phyloP scores from a whole-genome alignment of 2,329 filamentous ascomycete genomes.

The Talaromyces sp. region DNA sequence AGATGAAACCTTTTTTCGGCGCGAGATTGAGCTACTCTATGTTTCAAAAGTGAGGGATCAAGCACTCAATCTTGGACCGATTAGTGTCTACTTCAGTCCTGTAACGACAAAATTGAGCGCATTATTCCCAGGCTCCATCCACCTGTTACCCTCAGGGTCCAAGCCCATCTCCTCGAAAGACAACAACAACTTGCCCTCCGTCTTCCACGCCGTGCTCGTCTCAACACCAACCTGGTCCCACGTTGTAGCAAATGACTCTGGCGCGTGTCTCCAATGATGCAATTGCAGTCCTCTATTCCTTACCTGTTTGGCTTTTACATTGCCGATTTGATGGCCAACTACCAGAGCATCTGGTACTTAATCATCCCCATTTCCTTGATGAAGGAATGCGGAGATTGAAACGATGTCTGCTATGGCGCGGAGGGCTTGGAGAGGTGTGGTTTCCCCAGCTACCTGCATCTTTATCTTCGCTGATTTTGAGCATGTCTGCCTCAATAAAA shows the following conservation, averaged over 20 bases:
- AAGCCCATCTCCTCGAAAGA: conserved; percentile 12
- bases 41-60: too few species aligned
- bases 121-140: conserved; percentile 3
- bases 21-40: not conserved
- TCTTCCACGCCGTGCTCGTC: conserved; percentile 51
- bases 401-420: conserved; percentile 35
- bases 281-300: conserved; percentile 1
- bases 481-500: conserved; percentile 50
- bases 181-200: conserved; percentile 23
- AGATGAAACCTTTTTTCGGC: not conserved
- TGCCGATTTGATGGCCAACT: conserved; percentile 25
- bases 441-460: not conserved
- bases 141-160: conserved; percentile 6
- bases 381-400: conserved; percentile 42
- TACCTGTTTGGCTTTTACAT: conserved; percentile 18
- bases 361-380: conserved; percentile 38
- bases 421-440: not conserved
- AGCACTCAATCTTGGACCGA: too few species aligned
- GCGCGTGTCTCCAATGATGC: conserved; percentile 47
- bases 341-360: conserved; percentile 28
- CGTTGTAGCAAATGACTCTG: conserved; percentile 49
- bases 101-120: conserved; percentile 7
- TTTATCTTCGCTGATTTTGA: conserved; percentile 20
- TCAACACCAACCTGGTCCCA: conserved; percentile 53
- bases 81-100: conserved; percentile 5